Evolutionary conservation across 148 eudicot species (phyloP).

Genomic region (Rheum nobile): DNA sequence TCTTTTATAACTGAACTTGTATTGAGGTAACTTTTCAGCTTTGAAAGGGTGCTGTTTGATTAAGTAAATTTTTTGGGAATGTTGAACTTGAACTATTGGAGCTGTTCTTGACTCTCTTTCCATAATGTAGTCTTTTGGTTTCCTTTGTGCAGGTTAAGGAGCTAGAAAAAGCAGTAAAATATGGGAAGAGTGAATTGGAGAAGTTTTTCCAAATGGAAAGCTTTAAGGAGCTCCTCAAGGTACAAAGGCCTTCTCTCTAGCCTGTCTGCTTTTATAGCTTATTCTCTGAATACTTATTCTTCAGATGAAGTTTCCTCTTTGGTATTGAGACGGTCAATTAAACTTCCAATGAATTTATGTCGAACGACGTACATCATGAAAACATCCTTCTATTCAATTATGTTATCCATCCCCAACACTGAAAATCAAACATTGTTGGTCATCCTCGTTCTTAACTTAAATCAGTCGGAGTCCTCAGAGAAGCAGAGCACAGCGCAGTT

Average conservation of each 20-base stretch:
- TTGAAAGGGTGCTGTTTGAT: background rate
- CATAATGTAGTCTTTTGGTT: background rate
- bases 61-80: background rate
- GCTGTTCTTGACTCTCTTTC: background rate
- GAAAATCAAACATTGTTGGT: too few relatives aligned
- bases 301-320: background rate
- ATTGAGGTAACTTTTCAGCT: background rate
- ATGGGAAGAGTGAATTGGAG: slow-evolving; percentile 55
- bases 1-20: background rate
- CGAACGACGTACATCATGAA: background rate
- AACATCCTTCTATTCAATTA: background rate
- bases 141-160: slow-evolving; percentile 41
- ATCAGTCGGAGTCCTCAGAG: background rate
- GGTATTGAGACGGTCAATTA: background rate
- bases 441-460: background rate
- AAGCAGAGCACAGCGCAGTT: background rate
- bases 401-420: too few relatives aligned
- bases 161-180: slow-evolving; percentile 61
- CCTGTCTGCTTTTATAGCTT: background rate
- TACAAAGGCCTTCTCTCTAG: slow-evolving; percentile 12
- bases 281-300: background rate
- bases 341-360: background rate
- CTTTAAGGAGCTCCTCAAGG: slow-evolving; percentile 55
- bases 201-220: slow-evolving; percentile 33
- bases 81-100: background rate